Evolutionary conservation across 1,284 basidiomycete genomes (phyloP), one percentile per base, ranked within the genome.

Genomic region (Microbotryomycetes sp.): DNA sequence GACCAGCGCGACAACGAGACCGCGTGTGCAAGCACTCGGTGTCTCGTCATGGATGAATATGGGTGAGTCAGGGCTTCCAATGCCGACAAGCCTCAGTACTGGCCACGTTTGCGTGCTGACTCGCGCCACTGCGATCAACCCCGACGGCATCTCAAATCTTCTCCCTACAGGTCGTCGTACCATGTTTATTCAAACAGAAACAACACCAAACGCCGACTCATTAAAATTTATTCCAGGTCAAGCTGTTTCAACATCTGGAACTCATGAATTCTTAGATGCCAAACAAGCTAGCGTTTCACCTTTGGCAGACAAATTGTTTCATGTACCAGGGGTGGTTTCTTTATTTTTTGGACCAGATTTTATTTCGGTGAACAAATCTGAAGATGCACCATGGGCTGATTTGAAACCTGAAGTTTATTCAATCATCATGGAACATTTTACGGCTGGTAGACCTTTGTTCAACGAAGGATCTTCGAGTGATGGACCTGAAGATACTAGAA

Each of bases 361-460:
- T 74, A 91, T 98, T 72, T 94, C 93, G 0, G 89, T 98, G 56
- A 89, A 88, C 53, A 98, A 97, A 77, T 88, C 92, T 74, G 81
- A 86, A 45, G 89, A 88, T 70, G 84, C 86, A 68, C 77, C 84
- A 9, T 98, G 94, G 94, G 79, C 87, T 3, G 83, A 94, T 31
- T 79, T 98, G 69, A 98, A 98, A 76, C 96, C 94, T n/a, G 96
- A 98, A 78, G 86, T 98, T 56, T 98, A 97, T 76, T 89, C 91
- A n/a, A 85, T 86, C 60, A 82, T 98, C 65, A 98, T 98, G 94
- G 94, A 98, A 77, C 87, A 88, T 77, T 98, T 98, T 78, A 92
- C 93, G 4, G 86, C 91, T 9, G 89, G 86, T 0, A 83, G 87
- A 66, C 79, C 87, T 2, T 80, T 98, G 9, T 98, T 98, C 79